Percentiles rank a stretch among this genome's conserved stretches.
These are phyloP conservation scores for Jatropha podagrica DNA, from an alignment of 441 rosid genomes.

Conservation along the genomic window DNA sequence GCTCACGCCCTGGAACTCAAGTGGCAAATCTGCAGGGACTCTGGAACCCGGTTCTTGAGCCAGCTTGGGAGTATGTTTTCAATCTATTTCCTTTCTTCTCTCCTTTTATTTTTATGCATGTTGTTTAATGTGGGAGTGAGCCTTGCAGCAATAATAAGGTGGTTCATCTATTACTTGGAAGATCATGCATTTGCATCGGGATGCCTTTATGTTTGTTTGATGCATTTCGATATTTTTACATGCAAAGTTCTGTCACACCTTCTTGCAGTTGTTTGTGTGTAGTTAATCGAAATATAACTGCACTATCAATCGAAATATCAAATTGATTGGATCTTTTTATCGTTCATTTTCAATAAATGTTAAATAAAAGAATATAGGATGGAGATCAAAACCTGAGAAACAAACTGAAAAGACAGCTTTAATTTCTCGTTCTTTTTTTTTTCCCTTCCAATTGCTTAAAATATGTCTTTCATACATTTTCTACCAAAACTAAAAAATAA, in stretches of 20 bases:
- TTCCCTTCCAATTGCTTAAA: neutral
- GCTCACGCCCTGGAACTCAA: constrained; percentile 89
- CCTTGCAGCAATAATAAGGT: neutral
- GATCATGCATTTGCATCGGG: neutral
- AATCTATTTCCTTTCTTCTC: constrained; percentile 8
- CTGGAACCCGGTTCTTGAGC: constrained; percentile 82
- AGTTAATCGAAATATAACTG: neutral
- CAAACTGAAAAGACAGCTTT: neutral
- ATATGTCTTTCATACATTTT: neutral
- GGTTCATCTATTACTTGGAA: neutral
- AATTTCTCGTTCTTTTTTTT: neutral
- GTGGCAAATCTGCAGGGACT: constrained; percentile 91
- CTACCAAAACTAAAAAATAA: neutral
- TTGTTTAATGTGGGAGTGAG: neutral
- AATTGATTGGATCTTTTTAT: neutral
- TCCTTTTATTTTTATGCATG: neutral
- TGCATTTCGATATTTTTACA: neutral
- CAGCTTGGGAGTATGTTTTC: constrained; percentile 79
- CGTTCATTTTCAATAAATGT: neutral
- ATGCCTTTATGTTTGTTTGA: neutral
- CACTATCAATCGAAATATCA: neutral
- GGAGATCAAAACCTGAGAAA: neutral
- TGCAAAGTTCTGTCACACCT: neutral
- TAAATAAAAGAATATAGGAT: neutral
- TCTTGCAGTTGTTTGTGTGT: too few relatives aligned